phyloP scores from a whole-genome alignment of 176 grass and related monocot genomes.

The Thalia dealbata region DNA sequence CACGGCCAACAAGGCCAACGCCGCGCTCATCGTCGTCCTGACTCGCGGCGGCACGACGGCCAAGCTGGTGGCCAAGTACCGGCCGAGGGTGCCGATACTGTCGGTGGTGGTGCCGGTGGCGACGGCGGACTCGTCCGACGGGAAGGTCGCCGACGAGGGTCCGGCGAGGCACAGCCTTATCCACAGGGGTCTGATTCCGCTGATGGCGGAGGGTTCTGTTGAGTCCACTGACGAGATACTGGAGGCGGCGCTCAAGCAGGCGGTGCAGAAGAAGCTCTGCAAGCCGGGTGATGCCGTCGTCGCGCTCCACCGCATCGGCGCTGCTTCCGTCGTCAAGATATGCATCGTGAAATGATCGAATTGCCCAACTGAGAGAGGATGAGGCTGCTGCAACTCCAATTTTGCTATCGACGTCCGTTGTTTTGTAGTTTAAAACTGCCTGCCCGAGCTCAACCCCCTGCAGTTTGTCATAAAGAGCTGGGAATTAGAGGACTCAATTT shows the following conservation, averaged over 20 bases:
- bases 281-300: constrained; percentile 64
- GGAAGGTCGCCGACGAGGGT: constrained; percentile 63
- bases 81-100: constrained; percentile 69
- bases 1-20: constrained; percentile 76
- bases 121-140: constrained; percentile 65
- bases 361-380: not conserved
- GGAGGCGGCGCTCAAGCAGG: constrained; percentile 49
- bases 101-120: constrained; percentile 75
- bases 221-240: constrained; percentile 84
- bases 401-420: not conserved
- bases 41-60: constrained; percentile 87
- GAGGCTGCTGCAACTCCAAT: not conserved
- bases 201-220: constrained; percentile 69
- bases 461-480: not conserved
- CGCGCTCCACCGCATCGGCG: constrained; percentile 64
- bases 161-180: constrained; percentile 75
- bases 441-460: no score
- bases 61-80: constrained; percentile 74
- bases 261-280: constrained; percentile 54
- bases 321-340: constrained; percentile 91
- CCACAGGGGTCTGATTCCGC: constrained; percentile 61
- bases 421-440: not conserved
- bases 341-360: constrained; percentile 62
- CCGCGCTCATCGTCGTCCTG: constrained; percentile 60
- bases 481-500: not conserved